A percentile compares a stretch with the other conserved stretches of the same genome.
Evolutionary conservation across 208 protist species (phyloP).

Genomic region (Acanthamoeba culbertsoni): DNA sequence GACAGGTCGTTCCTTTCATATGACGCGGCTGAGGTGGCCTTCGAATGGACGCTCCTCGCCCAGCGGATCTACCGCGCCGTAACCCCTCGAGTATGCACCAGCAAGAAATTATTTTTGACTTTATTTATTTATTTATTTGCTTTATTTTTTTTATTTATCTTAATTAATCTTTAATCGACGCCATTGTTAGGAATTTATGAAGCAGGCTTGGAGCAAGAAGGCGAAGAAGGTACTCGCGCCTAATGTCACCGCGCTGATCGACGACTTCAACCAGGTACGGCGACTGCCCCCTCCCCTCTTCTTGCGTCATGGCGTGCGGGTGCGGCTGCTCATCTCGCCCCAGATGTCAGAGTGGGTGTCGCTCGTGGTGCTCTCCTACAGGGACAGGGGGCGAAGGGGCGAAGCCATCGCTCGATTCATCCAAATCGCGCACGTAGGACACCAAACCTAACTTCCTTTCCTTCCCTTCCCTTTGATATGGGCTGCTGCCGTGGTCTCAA

Average conservation of each 20-base stretch:
- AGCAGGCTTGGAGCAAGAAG: constrained; percentile 34
- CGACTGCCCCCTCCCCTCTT: neutral
- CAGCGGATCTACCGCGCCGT: constrained; percentile 7
- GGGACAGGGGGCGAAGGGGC: neutral
- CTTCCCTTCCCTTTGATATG: neutral
- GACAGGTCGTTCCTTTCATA: neutral
- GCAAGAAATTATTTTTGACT: too few relatives aligned
- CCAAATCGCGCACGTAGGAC: neutral
- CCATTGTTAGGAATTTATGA: constrained; percentile 19
- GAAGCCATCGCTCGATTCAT: constrained; percentile 6
- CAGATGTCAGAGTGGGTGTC: constrained; percentile 46
- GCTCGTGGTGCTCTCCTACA: constrained; percentile 22
- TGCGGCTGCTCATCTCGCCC: too few relatives aligned
- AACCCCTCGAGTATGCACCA: neutral
- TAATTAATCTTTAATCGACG: too few relatives aligned
- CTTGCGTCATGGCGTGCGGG: too few relatives aligned
- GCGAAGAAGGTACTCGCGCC: neutral
- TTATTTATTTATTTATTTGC: too few relatives aligned
- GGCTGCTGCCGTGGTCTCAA: too few relatives aligned
- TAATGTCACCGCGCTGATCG: constrained; percentile 2
- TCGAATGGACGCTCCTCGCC: neutral
- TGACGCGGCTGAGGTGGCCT: neutral
- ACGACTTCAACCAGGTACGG: constrained; percentile 60
- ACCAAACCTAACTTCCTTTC: neutral
- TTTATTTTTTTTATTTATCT: too few relatives aligned